Conservation (phyloP, 371 early-diverging fungal species). For the Coemansia sp. region DNA sequence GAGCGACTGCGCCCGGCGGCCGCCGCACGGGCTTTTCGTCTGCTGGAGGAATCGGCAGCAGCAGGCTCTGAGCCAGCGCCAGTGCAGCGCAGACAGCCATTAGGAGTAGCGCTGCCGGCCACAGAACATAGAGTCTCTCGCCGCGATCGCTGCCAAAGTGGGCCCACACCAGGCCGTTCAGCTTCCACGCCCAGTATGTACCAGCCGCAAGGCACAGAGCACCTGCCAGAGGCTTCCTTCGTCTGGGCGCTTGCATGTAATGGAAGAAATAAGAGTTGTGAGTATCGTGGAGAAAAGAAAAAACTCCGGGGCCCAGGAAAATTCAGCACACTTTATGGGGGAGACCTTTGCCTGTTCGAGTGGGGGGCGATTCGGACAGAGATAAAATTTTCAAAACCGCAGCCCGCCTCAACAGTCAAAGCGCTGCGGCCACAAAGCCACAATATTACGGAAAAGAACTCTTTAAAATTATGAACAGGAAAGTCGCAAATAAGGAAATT, state of each 20-base stretch:
- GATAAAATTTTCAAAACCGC: too few species aligned
- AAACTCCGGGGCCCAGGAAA: too few species aligned
- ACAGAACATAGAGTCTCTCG: slow-evolving; percentile 1
- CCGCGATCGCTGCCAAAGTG: background rate
- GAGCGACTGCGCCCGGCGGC: slow-evolving; percentile 17
- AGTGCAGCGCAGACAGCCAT: background rate
- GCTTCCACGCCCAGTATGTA: slow-evolving; percentile 1
- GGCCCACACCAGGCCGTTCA: background rate
- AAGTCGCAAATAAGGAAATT: too few species aligned
- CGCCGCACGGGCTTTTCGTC: slow-evolving; percentile 14
- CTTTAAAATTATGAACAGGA: too few species aligned
- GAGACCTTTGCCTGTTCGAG: too few species aligned
- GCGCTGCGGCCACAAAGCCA: too few species aligned
- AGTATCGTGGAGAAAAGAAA: too few species aligned
- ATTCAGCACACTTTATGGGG: too few species aligned
- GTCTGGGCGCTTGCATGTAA: background rate
- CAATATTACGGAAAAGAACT: too few species aligned
- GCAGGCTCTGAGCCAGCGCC: background rate
- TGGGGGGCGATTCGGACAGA: too few species aligned
- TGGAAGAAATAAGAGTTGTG: background rate
- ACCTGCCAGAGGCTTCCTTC: background rate
- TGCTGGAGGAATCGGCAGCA: background rate
- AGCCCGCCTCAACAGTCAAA: too few species aligned
- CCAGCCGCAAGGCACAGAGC: background rate
- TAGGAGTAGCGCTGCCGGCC: slow-evolving; percentile 14